phyloP scores from a whole-genome alignment of 1,284 basidiomycete genomes.

The Ganoderma leucocontextum region DNA sequence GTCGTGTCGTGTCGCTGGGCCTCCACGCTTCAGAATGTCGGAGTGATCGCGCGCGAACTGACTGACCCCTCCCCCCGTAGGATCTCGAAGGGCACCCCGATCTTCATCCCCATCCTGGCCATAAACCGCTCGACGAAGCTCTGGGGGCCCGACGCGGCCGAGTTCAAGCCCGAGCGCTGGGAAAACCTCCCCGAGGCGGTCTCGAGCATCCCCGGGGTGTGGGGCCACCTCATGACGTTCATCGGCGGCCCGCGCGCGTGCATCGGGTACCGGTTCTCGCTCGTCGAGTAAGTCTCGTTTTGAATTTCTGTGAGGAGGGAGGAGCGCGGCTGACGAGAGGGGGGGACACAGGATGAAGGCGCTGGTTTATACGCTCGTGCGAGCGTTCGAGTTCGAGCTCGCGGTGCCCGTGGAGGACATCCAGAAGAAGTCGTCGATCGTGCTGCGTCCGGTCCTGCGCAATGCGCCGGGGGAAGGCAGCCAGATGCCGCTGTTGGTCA shows the following conservation, averaged over 20 bases:
- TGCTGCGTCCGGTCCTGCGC: conserved; percentile 33
- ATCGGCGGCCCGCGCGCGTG: conserved; percentile 66
- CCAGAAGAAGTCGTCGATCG: conserved; percentile 12
- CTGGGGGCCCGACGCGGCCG: conserved; percentile 64
- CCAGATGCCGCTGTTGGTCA: conserved; percentile 37
- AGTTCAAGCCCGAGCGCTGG: conserved; percentile 73
- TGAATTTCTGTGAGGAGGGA: not conserved
- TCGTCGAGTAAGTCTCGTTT: conserved; percentile 60
- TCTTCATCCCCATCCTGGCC: conserved; percentile 57
- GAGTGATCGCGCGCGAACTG: too few relatives aligned
- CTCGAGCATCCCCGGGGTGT: conserved; percentile 62
- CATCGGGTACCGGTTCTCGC: conserved; percentile 75
- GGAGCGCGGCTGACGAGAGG: not conserved
- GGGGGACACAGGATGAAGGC: conserved; percentile 53
- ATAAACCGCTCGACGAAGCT: conserved; percentile 56
- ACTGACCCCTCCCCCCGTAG: too few relatives aligned
- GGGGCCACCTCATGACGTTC: conserved; percentile 67
- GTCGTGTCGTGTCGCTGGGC: too few relatives aligned
- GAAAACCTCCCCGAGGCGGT: conserved; percentile 53
- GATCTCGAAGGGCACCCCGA: conserved; percentile 50
- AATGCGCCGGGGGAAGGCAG: conserved; percentile 26
- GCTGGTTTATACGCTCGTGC: conserved; percentile 63
- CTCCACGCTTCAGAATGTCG: too few relatives aligned
- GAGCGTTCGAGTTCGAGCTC: conserved; percentile 64
- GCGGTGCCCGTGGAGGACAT: conserved; percentile 48